These are phyloP conservation scores for Chalaropsis thielavioides DNA, from an alignment of 2,329 filamentous ascomycete species.

Conservation along the genomic window DNA sequence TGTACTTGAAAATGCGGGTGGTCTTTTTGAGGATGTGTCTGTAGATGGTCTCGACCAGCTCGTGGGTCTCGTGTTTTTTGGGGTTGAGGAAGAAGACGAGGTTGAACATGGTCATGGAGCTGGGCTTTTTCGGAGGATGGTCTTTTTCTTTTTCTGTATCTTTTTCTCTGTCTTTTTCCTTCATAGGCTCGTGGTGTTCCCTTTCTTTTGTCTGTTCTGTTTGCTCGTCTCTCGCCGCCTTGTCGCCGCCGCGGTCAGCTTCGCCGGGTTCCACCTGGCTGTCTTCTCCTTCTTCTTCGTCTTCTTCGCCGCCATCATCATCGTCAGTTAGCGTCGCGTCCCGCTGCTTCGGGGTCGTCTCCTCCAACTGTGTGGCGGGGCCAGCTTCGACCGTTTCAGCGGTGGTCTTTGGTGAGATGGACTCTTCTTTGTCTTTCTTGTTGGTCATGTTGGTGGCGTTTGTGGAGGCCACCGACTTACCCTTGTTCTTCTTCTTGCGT, in stretches of 20 bases:
- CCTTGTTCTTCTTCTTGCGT: constrained; percentile 26
- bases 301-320: constrained; percentile 20
- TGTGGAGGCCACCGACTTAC: constrained; percentile 23
- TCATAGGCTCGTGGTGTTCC: constrained; percentile 19
- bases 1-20: constrained; percentile 82
- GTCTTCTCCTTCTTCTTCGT: constrained; percentile 18
- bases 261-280: constrained; percentile 22
- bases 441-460: constrained; percentile 19
- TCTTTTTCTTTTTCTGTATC: constrained; percentile 23
- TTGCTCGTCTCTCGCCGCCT: constrained; percentile 21
- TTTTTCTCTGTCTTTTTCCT: constrained; percentile 20
- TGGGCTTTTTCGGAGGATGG: constrained; percentile 45
- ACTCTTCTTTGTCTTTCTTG: constrained; percentile 11
- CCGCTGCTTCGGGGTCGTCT: constrained; percentile 10
- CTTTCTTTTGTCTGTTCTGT: constrained; percentile 17
- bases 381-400: neutral
- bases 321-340: constrained; percentile 19
- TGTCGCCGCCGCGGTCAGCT: constrained; percentile 21
- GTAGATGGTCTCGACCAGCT: constrained; percentile 63
- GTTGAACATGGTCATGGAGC: constrained; percentile 92
- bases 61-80: constrained; percentile 59
- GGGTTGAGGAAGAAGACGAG: constrained; percentile 84
- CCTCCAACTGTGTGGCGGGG: neutral
- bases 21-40: constrained; percentile 82
- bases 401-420: constrained; percentile 12